phyloP scores from a whole-genome alignment of 140 eudicot genomes.

The Anethum foeniculum region DNA sequence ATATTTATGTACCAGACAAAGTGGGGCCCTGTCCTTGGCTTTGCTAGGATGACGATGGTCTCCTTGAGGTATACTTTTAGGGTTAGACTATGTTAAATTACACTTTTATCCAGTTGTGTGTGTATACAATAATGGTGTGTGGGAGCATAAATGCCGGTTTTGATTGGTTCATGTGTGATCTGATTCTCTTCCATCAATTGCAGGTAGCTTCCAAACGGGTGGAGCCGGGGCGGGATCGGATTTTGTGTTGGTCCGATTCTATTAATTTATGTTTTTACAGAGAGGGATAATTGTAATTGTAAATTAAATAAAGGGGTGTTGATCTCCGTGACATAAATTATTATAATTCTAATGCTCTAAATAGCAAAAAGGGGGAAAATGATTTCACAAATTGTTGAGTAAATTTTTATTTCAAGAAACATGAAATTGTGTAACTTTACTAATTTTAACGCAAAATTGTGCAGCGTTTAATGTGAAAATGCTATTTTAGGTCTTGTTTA shows the following conservation, averaged over 20 bases:
- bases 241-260: neutral
- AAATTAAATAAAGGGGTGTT: too few relatives aligned
- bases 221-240: neutral
- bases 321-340: too few relatives aligned
- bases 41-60: neutral
- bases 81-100: neutral
- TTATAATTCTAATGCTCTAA: too few relatives aligned
- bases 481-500: too few relatives aligned
- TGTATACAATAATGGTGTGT: neutral
- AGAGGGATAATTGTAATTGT: too few relatives aligned
- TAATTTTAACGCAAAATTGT: too few relatives aligned
- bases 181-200: slow-evolving; percentile 3
- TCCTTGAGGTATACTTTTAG: neutral
- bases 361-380: too few relatives aligned
- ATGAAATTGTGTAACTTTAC: too few relatives aligned
- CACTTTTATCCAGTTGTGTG: neutral
- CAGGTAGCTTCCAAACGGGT: neutral
- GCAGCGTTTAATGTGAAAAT: too few relatives aligned
- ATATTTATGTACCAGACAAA: neutral
- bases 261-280: neutral
- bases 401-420: too few relatives aligned
- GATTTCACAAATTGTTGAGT: too few relatives aligned
- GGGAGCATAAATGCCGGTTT: neutral
- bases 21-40: neutral
- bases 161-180: neutral